Evolutionary conservation across 2,329 filamentous ascomycete species (phyloP).

Genomic region (Xylaria sp.): DNA sequence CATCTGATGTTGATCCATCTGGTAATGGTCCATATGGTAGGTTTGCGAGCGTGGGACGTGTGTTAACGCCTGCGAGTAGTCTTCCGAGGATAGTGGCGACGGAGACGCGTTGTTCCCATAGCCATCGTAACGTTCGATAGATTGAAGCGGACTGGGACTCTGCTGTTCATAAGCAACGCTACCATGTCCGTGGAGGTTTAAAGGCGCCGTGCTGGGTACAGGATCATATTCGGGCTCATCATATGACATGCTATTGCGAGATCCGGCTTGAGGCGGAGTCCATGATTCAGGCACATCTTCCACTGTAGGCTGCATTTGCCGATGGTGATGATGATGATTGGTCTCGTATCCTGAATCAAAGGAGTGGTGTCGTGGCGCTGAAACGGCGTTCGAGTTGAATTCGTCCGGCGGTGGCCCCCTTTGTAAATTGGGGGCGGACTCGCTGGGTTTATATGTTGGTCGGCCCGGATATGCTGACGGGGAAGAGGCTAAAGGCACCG

Average conservation of each 20-base stretch:
- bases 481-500: conserved; percentile 41
- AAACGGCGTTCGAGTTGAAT: conserved; percentile 44
- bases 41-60: conserved; percentile 35
- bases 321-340: conserved; percentile 54
- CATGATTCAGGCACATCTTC: conserved; percentile 67
- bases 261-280: conserved; percentile 40
- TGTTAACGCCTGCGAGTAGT: conserved; percentile 44
- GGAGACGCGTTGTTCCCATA: conserved; percentile 41
- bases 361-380: conserved; percentile 54
- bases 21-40: conserved; percentile 35
- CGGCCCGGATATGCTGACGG: conserved; percentile 57
- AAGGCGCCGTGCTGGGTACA: conserved; percentile 50
- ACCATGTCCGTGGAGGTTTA: conserved; percentile 49
- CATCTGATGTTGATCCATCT: conserved; percentile 20
- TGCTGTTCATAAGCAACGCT: conserved; percentile 43
- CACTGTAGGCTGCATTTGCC: conserved; percentile 65
- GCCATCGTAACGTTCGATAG: conserved; percentile 39
- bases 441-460: conserved; percentile 58
- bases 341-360: conserved; percentile 56
- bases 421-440: conserved; percentile 51
- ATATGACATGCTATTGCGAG: conserved; percentile 37
- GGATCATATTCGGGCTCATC: conserved; percentile 50
- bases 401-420: conserved; percentile 41
- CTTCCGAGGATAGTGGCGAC: conserved; percentile 43
- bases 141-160: conserved; percentile 34